Base-by-base conservation (phyloP, 176 grass and related monocot genomes). In the Typha latifolia region DNA sequence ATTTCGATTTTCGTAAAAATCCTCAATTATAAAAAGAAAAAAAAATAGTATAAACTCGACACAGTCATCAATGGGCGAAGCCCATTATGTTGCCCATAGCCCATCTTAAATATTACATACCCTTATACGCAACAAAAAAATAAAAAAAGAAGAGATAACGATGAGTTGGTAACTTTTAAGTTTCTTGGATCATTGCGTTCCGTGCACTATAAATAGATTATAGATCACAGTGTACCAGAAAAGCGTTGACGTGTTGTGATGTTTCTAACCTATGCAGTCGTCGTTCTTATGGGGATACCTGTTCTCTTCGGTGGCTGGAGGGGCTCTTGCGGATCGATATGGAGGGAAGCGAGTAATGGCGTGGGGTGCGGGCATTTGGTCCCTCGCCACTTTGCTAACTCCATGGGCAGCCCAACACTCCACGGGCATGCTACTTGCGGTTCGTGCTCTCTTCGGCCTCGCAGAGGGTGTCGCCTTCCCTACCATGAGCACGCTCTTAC, bases 401-500 rank as follows among this genome's bases (percentile, higher is more conserved):
- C 93, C 93, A 16, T 91, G 80, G 88, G 88, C 93, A 0, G 93
- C 93, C 48, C 82, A 84, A 51, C 77, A 47, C 37, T 96, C 88
- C 32, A 84, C 93, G 0, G 68, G 47, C 12, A 77, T 84, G 79
- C 86, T 96, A 57, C 85, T 96, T 67, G 88, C 80, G 5, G 62
- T 84, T 21, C 85, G 93, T 12, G 63, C 81, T 12, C 85, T 96
- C 37, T 96, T 96, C 50, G 93, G 93, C 27, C 69, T 96, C 22
- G 93, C 88, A 12, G 93, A 96, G 75, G 93, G 88, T 71, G 93
- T 96, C 12, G 93, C 93, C 63, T 96, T 96, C 80, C 93, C 93
- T 22, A 91, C 85, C 32, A 96, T 96, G 93, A 91, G 85, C 83
- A 96, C 93, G 11, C 87, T 96, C 63, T 84, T 96, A 49, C 89